These are phyloP conservation scores for Phytophthora pinifolia DNA, from an alignment of 352 stramenopile genomes.

Conservation along the genomic window DNA sequence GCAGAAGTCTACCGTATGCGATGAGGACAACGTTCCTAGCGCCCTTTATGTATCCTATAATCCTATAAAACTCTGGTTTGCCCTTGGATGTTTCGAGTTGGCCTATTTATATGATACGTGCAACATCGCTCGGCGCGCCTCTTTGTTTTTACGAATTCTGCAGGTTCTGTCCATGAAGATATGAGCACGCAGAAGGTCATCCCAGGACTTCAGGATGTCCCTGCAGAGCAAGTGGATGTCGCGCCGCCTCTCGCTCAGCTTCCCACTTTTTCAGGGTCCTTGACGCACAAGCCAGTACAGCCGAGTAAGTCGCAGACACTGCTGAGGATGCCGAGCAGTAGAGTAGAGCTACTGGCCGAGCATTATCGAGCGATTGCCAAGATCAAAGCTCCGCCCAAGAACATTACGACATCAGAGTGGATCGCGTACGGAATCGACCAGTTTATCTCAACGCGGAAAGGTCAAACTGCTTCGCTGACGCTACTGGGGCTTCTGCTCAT, in stretches of 20 bases:
- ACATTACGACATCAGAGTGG: constrained; percentile 43
- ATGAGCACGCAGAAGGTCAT: constrained; percentile 35
- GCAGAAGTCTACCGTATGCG: too few species aligned
- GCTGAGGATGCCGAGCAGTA: constrained; percentile 23
- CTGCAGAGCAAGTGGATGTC: constrained; percentile 18
- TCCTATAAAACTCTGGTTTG: too few species aligned
- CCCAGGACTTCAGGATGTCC: constrained; percentile 23
- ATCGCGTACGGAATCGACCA: constrained; percentile 55
- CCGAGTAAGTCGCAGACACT: constrained; percentile 17
- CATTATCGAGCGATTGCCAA: constrained; percentile 26
- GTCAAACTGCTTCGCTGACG: constrained; percentile 52
- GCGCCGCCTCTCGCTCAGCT: neutral
- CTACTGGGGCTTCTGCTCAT: constrained; percentile 49
- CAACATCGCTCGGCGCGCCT: too few species aligned
- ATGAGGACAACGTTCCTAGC: too few species aligned
- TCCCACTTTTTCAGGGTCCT: neutral
- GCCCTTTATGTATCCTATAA: too few species aligned
- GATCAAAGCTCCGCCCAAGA: constrained; percentile 26
- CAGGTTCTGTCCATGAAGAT: constrained; percentile 17
- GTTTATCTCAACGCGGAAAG: constrained; percentile 63
- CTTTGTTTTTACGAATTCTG: too few species aligned
- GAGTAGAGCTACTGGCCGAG: constrained; percentile 29
- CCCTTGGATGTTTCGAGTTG: too few species aligned
- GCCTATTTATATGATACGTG: too few species aligned
- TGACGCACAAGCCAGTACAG: constrained; percentile 13